Base-by-base conservation (phyloP, 1,284 basidiomycete species). In the Cerioporus squamosus region DNA sequence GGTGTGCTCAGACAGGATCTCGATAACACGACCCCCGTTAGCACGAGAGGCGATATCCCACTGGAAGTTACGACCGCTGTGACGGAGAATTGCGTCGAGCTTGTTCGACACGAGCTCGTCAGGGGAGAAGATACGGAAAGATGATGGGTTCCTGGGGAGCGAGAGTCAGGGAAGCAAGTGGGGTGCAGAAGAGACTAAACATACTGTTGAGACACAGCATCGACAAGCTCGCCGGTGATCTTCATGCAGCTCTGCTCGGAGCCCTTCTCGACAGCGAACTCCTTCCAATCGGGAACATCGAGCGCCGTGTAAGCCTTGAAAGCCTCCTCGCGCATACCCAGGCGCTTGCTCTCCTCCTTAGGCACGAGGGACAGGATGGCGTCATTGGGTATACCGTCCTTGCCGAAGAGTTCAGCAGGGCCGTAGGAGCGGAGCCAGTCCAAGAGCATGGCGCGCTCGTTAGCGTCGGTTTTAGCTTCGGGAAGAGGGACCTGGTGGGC, bases 41-140 rank as follows among this genome's bases (percentile, higher is more conserved):
- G 77, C 85, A 53, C 86, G 82, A 23, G 77, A 79, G 1, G 81
- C 81, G 26, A 79, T 68, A 68, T 95, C 94, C 90, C 84, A 93
- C 74, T 95, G 93, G 73, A 95, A 88, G 75, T 93, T 88, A 52
- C 93, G 84, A 1, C 81, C 80, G 0, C 79, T 86, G 9, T 78
- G 72, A 2, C 88, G 79, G 47, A 95, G 82, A 5, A 90, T 85
- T 3, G 84, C 90, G 68, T 91, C 91, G 18, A 97, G 84, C 75
- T 96, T 95, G 77, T 96, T 96, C 33, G 90, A 93, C 8, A 88
- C 86, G n/a, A 95, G 80, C 67, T 94, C 92, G 68, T 97, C 94
- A 0, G 94, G 94, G n/a, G 90, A 93, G 78, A 95, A 95, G 60
- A 96, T 91, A 52, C 94, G 83, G 81, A 95, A 95, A 0, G 81